Base-by-base conservation (phyloP, 2,329 filamentous ascomycete species). In the Plectosphaerella sp. region DNA sequence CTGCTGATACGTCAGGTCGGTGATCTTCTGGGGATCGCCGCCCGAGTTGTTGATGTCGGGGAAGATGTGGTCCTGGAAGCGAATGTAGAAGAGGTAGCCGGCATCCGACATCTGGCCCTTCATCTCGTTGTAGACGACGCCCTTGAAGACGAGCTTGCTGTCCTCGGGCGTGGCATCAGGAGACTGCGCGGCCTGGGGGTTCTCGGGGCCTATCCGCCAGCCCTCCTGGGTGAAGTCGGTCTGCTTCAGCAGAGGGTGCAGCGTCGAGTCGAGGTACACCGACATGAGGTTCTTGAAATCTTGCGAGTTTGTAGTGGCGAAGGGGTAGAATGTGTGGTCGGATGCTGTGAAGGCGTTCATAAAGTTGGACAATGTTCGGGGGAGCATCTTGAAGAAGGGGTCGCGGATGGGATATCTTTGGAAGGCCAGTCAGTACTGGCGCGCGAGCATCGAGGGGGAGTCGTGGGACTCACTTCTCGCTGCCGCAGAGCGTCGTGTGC, bases 371-470 rank as follows among this genome's bases (percentile, higher is more conserved):
- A 99, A 80, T 5, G 94, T 97, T 61, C 94, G 86, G 20, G 94
- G 94, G 24, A 99, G 82, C 94, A 99, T 99, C 80, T 97, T 99
- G 79, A 99, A 99, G 78, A 99, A 99, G 0, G 94, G 94, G 65
- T 99, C 94, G 56, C 94, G 90, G 53, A 99, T 93, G n/a, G 94
- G 94, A 67, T 92, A 96, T 69, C 89, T 93, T 53, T 16, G 12
- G 5, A 10, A 8, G 16, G 16, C 15, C 33, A 24, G 46, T 33
- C 22, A 36, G 33, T 16, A 12, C 10, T 16, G 35, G 35, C 28
- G 28, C 28, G 5, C 28, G 8, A 12, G 28, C 28, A 33, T 33
- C 28, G 28, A 33, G 8, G 9, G 1, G 25, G 37, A 22, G 3
- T 22, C 52, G 15, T 22, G 20, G 24, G 36, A 62, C 74, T 62